A percentile compares a stretch with the other conserved stretches of the same genome.
Conservation (phyloP, 331 rosid genomes). For the Pyrus hybrid region DNA sequence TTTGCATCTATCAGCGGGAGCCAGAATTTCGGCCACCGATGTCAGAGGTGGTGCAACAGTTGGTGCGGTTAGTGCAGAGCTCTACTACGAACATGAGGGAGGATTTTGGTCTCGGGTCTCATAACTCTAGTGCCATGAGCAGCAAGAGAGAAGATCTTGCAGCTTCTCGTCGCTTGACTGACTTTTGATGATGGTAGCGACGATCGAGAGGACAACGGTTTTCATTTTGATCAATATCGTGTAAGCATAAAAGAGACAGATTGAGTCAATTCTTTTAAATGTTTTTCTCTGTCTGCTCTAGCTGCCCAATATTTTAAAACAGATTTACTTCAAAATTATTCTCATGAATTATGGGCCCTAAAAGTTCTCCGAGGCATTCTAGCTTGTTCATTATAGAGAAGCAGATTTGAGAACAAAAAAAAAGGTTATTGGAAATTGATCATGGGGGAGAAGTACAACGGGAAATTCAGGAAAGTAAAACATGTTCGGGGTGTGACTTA, state of each 20-base stretch:
- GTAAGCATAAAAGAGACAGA: not conserved
- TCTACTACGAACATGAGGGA: conserved; percentile 55
- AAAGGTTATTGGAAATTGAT: not conserved
- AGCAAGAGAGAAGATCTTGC: conserved; percentile 4
- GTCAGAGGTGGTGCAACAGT: conserved; percentile 72
- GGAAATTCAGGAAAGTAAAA: not conserved
- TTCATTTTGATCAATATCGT: not conserved
- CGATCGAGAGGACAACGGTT: not conserved
- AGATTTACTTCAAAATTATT: not conserved
- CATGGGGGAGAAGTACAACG: not conserved
- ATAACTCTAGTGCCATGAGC: conserved; percentile 2
- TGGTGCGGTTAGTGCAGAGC: conserved; percentile 52
- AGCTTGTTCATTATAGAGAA: not conserved
- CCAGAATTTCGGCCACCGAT: conserved; percentile 68
- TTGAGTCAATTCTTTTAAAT: not conserved
- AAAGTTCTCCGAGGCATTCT: not conserved
- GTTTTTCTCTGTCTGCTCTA: not conserved
- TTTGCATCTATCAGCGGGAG: conserved; percentile 31
- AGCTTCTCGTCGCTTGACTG: conserved; percentile 1
- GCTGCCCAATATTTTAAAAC: not conserved
- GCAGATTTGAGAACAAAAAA: not conserved
- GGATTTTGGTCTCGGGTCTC: conserved; percentile 47
- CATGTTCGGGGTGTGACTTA: not conserved
- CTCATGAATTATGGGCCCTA: not conserved
- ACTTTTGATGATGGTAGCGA: not conserved